Evolutionary conservation across 163 green algal species (phyloP), one percentile per base, ranked within the genome.

Genomic region (Scenedesmus sp.): DNA sequence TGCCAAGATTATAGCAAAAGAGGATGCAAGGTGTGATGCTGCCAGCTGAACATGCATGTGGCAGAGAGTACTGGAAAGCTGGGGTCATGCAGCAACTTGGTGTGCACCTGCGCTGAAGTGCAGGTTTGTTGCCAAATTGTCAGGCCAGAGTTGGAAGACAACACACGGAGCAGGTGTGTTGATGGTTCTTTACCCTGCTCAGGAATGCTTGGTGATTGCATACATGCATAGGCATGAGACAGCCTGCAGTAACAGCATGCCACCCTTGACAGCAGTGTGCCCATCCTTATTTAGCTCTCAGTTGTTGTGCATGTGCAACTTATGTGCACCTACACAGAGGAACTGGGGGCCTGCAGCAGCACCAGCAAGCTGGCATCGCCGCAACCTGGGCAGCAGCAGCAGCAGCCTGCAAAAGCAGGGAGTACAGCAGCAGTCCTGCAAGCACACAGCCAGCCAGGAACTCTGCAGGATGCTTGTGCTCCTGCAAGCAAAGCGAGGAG

Each of bases 61-160:
- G 1, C 6, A 33, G 6, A 26, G 42, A 5, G 24, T 37, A 24
- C 3, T 24, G 5, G 35, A 40, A n/a, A n/a, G n/a, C 35, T 42
- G 0, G 9, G 33, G 20, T 5, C 40, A 33, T 76, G 59, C 59
- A 76, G 30, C 65, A 76, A 18, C 65, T 40, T 2, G 2, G 1
- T 78, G 6, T 7, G 15, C 26, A 9, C 68, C 53, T 68, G 35
- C 51, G 40, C 85, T 35, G 20, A 37, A 37, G 16, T 37, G 5
- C 43, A 89, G 85, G 85, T 89, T 89, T 49, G 61, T 89, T 1
- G 68, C 85, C 13, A 83, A 81, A n/a, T 16, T 83, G 37, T 35
- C 85, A 30, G 85, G 85, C 16, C 61, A 89, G 42, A 81, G 68
- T 13, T 61, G 83, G 83, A 46, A 37, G 26, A 42, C 22, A 46